Conservation (phyloP, 345 rosid species). For the Melaleuca quinquenervia region DNA sequence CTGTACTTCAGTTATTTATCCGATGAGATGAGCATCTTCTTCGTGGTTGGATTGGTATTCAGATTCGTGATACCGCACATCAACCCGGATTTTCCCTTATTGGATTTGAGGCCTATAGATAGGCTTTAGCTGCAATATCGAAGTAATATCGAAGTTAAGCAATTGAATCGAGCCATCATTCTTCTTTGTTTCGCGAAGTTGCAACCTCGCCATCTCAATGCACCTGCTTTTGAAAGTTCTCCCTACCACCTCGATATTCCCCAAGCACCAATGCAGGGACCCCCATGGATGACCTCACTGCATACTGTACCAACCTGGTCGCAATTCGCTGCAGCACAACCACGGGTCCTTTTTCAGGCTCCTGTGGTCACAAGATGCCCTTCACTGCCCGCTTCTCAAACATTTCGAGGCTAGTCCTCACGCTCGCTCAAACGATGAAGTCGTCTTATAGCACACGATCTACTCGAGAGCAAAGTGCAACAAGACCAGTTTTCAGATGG, state of each 20-base stretch:
- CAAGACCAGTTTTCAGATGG: background rate
- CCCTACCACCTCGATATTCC: background rate
- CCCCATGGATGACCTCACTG: background rate
- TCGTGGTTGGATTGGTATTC: background rate
- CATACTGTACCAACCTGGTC: background rate
- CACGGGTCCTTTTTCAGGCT: background rate
- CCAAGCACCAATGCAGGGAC: background rate
- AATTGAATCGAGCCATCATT: background rate
- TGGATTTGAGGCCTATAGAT: background rate
- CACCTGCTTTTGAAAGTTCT: background rate
- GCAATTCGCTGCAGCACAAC: background rate
- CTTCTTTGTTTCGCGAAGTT: background rate
- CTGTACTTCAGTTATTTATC: background rate
- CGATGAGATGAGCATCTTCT: too few relatives aligned
- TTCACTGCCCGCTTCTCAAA: background rate
- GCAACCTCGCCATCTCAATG: background rate
- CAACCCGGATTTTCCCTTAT: background rate
- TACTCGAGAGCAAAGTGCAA: background rate
- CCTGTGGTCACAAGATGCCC: background rate
- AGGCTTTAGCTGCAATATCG: background rate
- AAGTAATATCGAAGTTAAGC: background rate
- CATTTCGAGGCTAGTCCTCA: background rate
- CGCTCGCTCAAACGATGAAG: background rate
- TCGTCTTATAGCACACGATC: background rate
- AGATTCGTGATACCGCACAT: background rate